These are phyloP conservation scores for Tetramitus jugosus DNA, from an alignment of 208 protist species.

Conservation along the genomic window DNA sequence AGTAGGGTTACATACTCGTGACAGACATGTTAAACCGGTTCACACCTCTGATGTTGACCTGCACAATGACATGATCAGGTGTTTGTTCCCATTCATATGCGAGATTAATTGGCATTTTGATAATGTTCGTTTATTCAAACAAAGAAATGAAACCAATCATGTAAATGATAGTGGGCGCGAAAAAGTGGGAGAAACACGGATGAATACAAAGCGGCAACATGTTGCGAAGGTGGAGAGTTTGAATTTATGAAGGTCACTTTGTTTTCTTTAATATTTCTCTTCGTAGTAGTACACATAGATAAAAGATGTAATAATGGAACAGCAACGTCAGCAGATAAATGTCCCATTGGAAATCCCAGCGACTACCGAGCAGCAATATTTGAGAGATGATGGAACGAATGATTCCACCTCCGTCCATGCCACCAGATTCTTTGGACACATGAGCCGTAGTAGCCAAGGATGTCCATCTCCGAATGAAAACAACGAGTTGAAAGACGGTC, in stretches of 20 bases:
- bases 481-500: neutral
- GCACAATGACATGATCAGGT: neutral
- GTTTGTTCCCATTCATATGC: neutral
- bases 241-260: too few species aligned
- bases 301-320: neutral
- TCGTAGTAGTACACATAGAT: neutral
- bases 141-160: too few species aligned
- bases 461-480: neutral
- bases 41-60: neutral
- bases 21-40: too few species aligned
- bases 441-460: neutral
- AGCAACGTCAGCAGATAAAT: neutral
- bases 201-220: too few species aligned
- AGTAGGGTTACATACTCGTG: too few species aligned
- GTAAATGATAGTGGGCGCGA: too few species aligned
- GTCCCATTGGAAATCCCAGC: neutral
- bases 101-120: neutral
- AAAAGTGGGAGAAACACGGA: too few species aligned
- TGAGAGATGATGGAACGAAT: too few species aligned
- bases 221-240: too few species aligned
- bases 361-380: neutral
- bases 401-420: too few species aligned
- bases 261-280: neutral
- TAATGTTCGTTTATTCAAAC: too few species aligned
- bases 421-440: neutral